Conservation (phyloP, 192 early-diverging fungal genomes). For the Coemansia javaensis region DNA sequence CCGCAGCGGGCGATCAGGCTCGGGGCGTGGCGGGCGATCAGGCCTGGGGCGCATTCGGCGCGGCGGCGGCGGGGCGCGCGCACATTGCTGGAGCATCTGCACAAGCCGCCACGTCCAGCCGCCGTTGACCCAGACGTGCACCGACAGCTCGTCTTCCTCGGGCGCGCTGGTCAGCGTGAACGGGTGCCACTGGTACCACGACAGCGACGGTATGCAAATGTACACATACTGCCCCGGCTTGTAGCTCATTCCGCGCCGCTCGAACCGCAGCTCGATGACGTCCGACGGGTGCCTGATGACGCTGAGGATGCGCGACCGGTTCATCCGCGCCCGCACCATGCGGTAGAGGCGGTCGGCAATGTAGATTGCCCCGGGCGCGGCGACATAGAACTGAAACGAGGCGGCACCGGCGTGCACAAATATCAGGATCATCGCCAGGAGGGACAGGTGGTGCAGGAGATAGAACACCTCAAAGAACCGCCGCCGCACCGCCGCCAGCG, state of each 20-base stretch:
- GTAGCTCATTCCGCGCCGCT: conserved; percentile 51
- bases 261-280: conserved; percentile 75
- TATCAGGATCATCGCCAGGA: conserved; percentile 61
- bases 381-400: conserved; percentile 71
- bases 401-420: conserved; percentile 67
- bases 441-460: conserved; percentile 76
- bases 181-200: conserved; percentile 72
- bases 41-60: too few relatives aligned
- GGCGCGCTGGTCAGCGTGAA: conserved; percentile 81
- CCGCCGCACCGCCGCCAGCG: conserved; percentile 33
- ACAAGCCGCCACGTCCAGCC: conserved; percentile 65
- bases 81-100: conserved; percentile 13
- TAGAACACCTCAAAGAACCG: conserved; percentile 67
- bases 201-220: conserved; percentile 64
- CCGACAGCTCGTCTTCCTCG: conserved; percentile 64
- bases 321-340: conserved; percentile 56
- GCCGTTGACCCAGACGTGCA: conserved; percentile 72
- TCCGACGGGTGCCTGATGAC: conserved; percentile 78
- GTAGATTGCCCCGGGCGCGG: conserved; percentile 59
- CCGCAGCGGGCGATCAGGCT: too few relatives aligned
- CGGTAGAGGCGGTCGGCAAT: conserved; percentile 62
- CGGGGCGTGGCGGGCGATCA: too few relatives aligned
- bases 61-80: background rate
- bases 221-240: conserved; percentile 75
- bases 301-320: conserved; percentile 64